These are phyloP conservation scores for Aspergillus pseudoviridinutans DNA, from an alignment of 2,329 filamentous ascomycete genomes.

Conservation along the genomic window DNA sequence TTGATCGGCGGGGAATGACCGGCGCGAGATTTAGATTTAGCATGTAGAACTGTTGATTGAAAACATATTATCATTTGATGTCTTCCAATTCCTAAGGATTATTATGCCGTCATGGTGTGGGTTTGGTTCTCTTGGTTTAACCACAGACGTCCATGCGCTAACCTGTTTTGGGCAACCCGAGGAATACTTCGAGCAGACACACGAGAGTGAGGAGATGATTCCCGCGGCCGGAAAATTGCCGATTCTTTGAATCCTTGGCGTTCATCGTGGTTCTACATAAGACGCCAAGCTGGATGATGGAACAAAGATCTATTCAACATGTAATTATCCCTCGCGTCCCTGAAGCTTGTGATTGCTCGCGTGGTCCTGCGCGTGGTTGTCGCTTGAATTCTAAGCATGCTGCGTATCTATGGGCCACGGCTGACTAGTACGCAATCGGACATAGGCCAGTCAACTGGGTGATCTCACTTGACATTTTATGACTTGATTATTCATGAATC, in stretches of 20 bases:
- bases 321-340: not conserved
- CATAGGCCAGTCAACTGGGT: not conserved
- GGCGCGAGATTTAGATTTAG: not conserved
- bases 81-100: not conserved
- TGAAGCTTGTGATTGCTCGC: conserved; percentile 1
- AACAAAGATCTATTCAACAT: not conserved
- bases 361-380: conserved; percentile 12
- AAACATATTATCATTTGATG: not conserved
- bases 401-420: not conserved
- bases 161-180: conserved; percentile 18
- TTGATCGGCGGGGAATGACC: conserved; percentile 2
- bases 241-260: not conserved
- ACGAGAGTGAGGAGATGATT: too few species aligned
- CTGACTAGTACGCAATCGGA: conserved; percentile 4
- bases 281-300: not conserved
- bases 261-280: not conserved
- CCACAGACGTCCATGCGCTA: conserved; percentile 6
- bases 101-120: conserved; percentile 11
- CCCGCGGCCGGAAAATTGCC: not conserved
- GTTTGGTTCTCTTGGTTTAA: not conserved
- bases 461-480: too few species aligned
- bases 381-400: not conserved
- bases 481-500: conserved; percentile 14
- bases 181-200: not conserved
- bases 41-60: not conserved